Base-by-base conservation (phyloP, 2,329 filamentous ascomycete genomes). In the Neonectria faginata region DNA sequence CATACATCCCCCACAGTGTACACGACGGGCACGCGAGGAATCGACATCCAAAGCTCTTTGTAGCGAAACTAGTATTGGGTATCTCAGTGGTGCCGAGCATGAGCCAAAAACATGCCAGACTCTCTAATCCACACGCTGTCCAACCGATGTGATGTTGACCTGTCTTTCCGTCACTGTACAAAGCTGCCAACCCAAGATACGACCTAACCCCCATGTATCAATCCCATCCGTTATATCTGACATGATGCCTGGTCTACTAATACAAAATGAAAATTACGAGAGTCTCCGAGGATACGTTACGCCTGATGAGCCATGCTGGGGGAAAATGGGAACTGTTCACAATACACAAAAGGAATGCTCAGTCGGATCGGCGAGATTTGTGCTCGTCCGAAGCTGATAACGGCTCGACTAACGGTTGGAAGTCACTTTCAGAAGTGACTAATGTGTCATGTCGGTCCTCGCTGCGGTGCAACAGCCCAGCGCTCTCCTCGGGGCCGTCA, bases 381-480 rank as follows among this genome's bases (percentile, higher is more conserved):
- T 47, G 61, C 39, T 70, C 66, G 31, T 60, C 68, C 22, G 52
- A 25, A 27, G 62, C 42, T 27, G 63, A 51, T 62, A 71, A 60
- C 29, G 70, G 20, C 16, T 75, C 73, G 6, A 78, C 70, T 42
- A 77, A 79, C 5, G 81, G 75, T 56, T 82, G 74, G 31, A 79
- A 72, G 57, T 83, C 80, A 5, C 80, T 81, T 36, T 83, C 80
- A 2, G 78, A 74, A 1, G 80, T 80, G 41, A 82, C 74, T 1
- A 81, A 68, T 10, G 78, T 77, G 20, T 81, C 79, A 6, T 67
- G 67, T 12, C 72, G 71, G 44, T 81, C 81, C 41, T 75, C 70
- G 53, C 77, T 79, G 10, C 79, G 77, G 12, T 78, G 77, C 44
- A 88, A 75, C 29, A 87, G 76, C 1, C 82, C 83, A 2, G 79